Conservation (phyloP, 225 moss, liverwort and hornwort species). For the Marchantia paleacea region DNA sequence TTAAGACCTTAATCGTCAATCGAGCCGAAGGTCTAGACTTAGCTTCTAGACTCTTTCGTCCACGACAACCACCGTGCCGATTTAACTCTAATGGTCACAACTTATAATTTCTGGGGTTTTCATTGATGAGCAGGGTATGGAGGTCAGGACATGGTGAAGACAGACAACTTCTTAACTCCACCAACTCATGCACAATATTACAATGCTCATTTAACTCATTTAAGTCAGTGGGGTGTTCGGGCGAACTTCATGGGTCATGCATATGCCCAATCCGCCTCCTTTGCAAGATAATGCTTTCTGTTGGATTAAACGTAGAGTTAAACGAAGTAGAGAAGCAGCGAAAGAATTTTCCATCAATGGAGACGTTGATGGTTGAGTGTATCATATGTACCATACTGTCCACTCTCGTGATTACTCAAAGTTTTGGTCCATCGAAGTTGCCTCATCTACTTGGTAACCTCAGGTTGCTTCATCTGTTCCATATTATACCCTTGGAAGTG, state of each 20-base stretch:
- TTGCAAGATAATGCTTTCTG: constrained; percentile 9
- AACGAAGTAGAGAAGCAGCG: neutral
- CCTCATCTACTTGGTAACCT: neutral
- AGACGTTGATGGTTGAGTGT: constrained; percentile 14
- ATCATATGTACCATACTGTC: constrained; percentile 12
- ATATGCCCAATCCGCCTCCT: constrained; percentile 5
- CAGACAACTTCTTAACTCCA: constrained; percentile 2
- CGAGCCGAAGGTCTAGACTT: neutral
- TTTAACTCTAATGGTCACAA: neutral
- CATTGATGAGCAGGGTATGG: constrained; percentile 16
- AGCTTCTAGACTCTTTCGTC: neutral
- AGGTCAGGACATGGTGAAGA: constrained; percentile 14
- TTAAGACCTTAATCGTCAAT: neutral
- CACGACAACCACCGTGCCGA: neutral
- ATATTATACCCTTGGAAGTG: neutral
- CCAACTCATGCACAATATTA: constrained; percentile 19
- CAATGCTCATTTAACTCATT: constrained; percentile 8
- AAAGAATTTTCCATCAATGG: neutral
- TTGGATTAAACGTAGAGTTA: neutral
- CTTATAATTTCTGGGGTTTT: constrained; percentile 12
- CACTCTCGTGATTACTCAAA: neutral
- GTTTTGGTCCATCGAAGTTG: constrained; percentile 1
- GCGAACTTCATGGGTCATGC: constrained; percentile 12
- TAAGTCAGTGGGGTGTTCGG: constrained; percentile 15
- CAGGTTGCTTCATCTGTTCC: neutral